These are phyloP conservation scores for Anisodus tanguticus DNA, from an alignment of 257 asterid species.

Conservation along the genomic window DNA sequence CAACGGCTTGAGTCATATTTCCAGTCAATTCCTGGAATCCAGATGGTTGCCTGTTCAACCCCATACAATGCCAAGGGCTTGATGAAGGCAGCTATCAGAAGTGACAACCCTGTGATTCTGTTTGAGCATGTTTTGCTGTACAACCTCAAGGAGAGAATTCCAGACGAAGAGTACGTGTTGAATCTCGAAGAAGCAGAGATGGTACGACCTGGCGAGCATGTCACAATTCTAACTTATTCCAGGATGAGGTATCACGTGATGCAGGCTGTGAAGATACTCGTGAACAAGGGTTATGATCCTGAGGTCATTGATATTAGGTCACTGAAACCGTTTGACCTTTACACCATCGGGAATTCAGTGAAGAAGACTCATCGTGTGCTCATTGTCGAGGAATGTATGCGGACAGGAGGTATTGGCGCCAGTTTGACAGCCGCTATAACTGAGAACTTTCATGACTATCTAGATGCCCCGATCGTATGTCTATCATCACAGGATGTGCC, in stretches of 20 bases:
- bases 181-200: slow-evolving; percentile 85
- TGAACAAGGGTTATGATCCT: slow-evolving; percentile 79
- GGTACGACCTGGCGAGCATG: slow-evolving; percentile 84
- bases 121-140: slow-evolving; percentile 84
- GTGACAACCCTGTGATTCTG: slow-evolving; percentile 78
- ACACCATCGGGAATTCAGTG: slow-evolving; percentile 76
- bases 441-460: slow-evolving; percentile 72
- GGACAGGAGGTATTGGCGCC: slow-evolving; percentile 94
- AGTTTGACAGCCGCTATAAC: slow-evolving; percentile 77
- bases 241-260: slow-evolving; percentile 90
- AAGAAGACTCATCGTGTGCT: slow-evolving; percentile 83
- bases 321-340: slow-evolving; percentile 76
- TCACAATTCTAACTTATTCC: slow-evolving; percentile 73
- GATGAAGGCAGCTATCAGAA: slow-evolving; percentile 84
- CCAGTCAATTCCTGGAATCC: slow-evolving; percentile 86
- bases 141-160: slow-evolving; percentile 83
- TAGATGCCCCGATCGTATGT: slow-evolving; percentile 81
- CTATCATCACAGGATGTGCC: slow-evolving; percentile 89
- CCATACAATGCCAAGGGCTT: slow-evolving; percentile 85
- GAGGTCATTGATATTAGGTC: slow-evolving; percentile 92
- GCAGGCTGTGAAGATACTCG: slow-evolving; percentile 85
- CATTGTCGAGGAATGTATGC: slow-evolving; percentile 88
- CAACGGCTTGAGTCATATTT: slow-evolving; percentile 87
- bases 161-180: slow-evolving; percentile 72
- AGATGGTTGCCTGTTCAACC: slow-evolving; percentile 88